Evolutionary conservation across 1,284 basidiomycete species (phyloP), one percentile per base, ranked within the genome.

Genomic region (Irpex sp.): DNA sequence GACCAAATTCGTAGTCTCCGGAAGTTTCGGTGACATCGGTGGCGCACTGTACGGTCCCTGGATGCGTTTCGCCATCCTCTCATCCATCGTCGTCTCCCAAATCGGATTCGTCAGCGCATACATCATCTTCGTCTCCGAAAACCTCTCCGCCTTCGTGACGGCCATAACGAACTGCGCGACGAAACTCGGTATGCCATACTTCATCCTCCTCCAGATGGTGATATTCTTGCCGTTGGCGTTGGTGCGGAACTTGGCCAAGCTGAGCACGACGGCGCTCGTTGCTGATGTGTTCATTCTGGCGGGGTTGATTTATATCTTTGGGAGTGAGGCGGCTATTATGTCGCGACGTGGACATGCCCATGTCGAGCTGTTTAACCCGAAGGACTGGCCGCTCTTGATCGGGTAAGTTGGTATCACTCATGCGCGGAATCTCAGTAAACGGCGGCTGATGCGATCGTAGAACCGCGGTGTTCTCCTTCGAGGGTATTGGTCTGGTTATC

Each of bases 381-480:
- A 87, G 71, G 89, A 92, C 67, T 99, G 96, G 80, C 91, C 97
- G 0, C 79, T 99, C 19, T 86, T 99, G 65, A 93, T 99, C 67
- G 97, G 95, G 90, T 92, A 69, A 67, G 86, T 78, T 13, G 19
- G 62, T 56, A 19, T 57, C 67, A n/a, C 40, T 47, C 13, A 61
- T 9, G 1, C 31, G 55, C 40, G 59, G 38, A 8, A 55, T 48
- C 38, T 19, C 17, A 4, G 21, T 3, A 34, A 8, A 34, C 17
- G 15, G 31, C 5, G n/a, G 19, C 15, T 61, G 13, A 55, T 26
- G 8, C 51, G 37, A 40, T 67, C 38, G 2, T 68, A 92, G 94
- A 26, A 98, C 97, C 15, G 97, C 97, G 3, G 97, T 99, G 21
- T 99, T 98, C 75, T 96, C 97, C 0, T 99, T 99, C 69, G 97